Percentiles rank a stretch among this genome's conserved stretches.
Evolutionary conservation across 805 yeast genomes (phyloP).

Genomic region (Teunomyces funiuensis): DNA sequence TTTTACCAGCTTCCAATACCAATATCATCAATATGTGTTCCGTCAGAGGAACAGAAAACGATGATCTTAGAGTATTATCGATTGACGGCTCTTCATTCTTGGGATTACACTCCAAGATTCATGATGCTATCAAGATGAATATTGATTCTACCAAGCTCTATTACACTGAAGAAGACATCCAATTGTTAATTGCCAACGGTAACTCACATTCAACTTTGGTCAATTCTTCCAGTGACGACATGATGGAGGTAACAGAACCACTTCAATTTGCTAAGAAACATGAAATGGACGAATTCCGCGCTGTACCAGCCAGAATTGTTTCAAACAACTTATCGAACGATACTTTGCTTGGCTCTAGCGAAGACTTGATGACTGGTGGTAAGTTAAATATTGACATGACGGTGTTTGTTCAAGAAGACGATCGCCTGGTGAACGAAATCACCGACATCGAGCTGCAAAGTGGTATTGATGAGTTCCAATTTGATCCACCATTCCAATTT

Average conservation of each 20-base stretch:
- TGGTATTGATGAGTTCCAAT: slow-evolving; percentile 9
- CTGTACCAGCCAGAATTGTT: slow-evolving; percentile 10
- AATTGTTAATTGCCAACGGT: slow-evolving; percentile 18
- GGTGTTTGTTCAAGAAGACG: background rate
- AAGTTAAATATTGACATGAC: slow-evolving; percentile 6
- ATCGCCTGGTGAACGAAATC: slow-evolving; percentile 5
- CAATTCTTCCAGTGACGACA: slow-evolving; percentile 13
- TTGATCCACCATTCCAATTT: slow-evolving; percentile 6
- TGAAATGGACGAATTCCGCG: slow-evolving; percentile 18
- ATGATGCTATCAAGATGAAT: slow-evolving; percentile 27
- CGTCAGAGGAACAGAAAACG: slow-evolving; percentile 21
- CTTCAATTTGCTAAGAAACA: slow-evolving; percentile 10
- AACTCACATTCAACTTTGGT: slow-evolving; percentile 19
- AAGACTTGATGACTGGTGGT: slow-evolving; percentile 5
- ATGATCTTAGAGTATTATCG: slow-evolving; percentile 44
- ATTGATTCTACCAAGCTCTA: slow-evolving; percentile 23
- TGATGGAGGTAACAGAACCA: slow-evolving; percentile 13
- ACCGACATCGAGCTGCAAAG: background rate
- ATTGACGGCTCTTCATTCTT: slow-evolving; percentile 55
- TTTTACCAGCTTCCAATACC: slow-evolving; percentile 59
- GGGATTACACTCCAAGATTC: slow-evolving; percentile 52
- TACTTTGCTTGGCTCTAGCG: slow-evolving; percentile 11
- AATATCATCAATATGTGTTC: slow-evolving; percentile 48
- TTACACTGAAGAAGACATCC: slow-evolving; percentile 31
- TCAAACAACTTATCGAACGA: slow-evolving; percentile 12